Evolutionary conservation across 495 filamentous ascomycete species (phyloP).

Genomic region (Penicillium malachiteum): DNA sequence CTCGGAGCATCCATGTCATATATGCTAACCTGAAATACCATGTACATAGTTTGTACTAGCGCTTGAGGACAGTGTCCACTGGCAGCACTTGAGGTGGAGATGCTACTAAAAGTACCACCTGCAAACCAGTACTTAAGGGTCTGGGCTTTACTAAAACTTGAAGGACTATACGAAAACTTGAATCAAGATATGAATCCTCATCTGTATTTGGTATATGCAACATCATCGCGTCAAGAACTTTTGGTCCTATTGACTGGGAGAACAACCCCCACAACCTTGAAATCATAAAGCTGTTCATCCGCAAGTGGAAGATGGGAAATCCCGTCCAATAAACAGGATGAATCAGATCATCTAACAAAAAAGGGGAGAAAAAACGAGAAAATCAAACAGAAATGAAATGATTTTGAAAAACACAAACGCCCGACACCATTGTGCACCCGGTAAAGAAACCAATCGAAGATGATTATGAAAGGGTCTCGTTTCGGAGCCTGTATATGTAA

Average conservation of each 20-base stretch:
- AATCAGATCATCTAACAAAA: conserved; percentile 7
- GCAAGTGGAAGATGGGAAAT: conserved; percentile 10
- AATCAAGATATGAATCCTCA: conserved; percentile 1
- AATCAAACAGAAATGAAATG: conserved; percentile 7
- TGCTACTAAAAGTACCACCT: too few species aligned
- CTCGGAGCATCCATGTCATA: too few species aligned
- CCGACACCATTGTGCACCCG: conserved; percentile 38
- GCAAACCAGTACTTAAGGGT: too few species aligned
- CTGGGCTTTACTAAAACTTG: too few species aligned
- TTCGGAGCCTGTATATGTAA: conserved; percentile 20
- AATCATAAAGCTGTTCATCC: conserved; percentile 22
- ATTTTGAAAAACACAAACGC: conserved; percentile 21
- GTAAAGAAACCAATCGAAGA: conserved; percentile 34
- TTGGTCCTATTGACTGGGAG: conserved; percentile 30
- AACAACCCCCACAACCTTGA: conserved; percentile 12
- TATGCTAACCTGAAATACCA: too few species aligned
- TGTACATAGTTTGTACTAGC: too few species aligned
- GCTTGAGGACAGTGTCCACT: too few species aligned
- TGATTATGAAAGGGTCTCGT: conserved; percentile 37
- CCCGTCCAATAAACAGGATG: neutral
- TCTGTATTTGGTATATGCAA: conserved; percentile 29
- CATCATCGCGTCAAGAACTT: conserved; percentile 36
- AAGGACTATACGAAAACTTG: too few species aligned
- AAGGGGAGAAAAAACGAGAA: conserved; percentile 3
- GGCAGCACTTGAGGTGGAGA: too few species aligned